Base-by-base conservation (phyloP, 129 eudicot genomes). In the Arctium lappa region DNA sequence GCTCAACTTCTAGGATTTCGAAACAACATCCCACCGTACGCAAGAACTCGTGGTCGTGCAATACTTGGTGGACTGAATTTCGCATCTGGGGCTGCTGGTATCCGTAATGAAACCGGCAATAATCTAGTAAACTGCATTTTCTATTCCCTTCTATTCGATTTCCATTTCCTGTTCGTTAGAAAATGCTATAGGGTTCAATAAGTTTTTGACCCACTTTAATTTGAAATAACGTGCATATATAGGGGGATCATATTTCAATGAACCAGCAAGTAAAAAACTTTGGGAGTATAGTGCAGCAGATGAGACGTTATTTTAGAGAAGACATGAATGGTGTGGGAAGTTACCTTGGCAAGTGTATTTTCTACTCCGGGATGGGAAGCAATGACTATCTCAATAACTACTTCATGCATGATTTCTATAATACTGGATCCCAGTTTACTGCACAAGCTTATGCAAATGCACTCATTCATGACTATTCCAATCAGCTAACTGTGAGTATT, bases 301-400 rank as follows among this genome's bases (percentile, higher is more conserved):
- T 92, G 77, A 70, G 93, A 16, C 86, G 77, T 69, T 86, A 82
- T 72, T 94, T 89, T 80, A 85, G 98, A 79, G 91, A 89, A 27
- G 94, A 92, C 74, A 27, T 6, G 5, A 68, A 60, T n/a, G 88
- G 86, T 2, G 73, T 89, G 0, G 87, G 68, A 0, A 38, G 50
- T 16, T 89, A 94, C 77, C 83, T 94, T 13, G 86, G 89, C 89
- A 88, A 83, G 60, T 92, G 97, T 83, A 87, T 95, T 4, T 80
- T 89, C 72, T 95, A 89, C 79, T 84, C 92, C 0, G 97, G 99
- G 80, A 50, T 95, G 85, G 99, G 99, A 79, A 95, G 97, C 87
- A 95, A 95, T 75, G 99, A 95, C 85, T 95, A 95, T 86, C 97
- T 95, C 38, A 95, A 95, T 88, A 95, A 95, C 65, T 95, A 92